phyloP scores from a whole-genome alignment of 257 asterid genomes.

The Perilla frutescens region DNA sequence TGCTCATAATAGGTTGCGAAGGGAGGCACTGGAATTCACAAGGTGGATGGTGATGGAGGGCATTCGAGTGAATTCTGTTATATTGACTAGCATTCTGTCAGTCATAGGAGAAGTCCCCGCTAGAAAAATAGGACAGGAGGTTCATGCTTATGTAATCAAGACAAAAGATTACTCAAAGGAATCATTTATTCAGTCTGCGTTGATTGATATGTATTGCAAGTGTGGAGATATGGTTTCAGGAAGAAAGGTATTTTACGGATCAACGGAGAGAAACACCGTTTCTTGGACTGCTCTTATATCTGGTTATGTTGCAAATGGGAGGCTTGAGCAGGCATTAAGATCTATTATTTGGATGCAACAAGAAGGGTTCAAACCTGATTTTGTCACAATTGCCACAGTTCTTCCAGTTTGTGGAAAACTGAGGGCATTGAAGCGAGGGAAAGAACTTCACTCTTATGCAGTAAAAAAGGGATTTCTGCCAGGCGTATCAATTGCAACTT shows the following conservation, averaged over 20 bases:
- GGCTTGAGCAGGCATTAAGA: constrained; percentile 83
- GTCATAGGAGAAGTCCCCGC: constrained; percentile 69
- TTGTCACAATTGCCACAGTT: constrained; percentile 80
- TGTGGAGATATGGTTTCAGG: constrained; percentile 84
- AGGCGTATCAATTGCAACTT: constrained; percentile 64
- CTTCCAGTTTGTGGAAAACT: constrained; percentile 90
- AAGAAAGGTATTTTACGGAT: constrained; percentile 77
- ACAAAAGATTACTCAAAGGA: constrained; percentile 71
- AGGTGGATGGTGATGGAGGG: constrained; percentile 75
- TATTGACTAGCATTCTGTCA: constrained; percentile 73
- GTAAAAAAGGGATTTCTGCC: constrained; percentile 62
- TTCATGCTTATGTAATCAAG: constrained; percentile 82
- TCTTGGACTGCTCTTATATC: constrained; percentile 94
- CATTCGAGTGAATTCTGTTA: constrained; percentile 66
- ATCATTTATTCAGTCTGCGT: constrained; percentile 68
- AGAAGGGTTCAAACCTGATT: constrained; percentile 87
- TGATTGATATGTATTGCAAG: constrained; percentile 94
- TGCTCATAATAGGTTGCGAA: constrained; percentile 73
- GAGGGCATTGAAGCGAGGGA: constrained; percentile 68
- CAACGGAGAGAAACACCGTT: constrained; percentile 67
- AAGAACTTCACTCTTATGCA: constrained; percentile 75
- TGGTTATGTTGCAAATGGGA: constrained; percentile 75
- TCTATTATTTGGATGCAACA: constrained; percentile 94
- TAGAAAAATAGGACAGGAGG: constrained; percentile 70
- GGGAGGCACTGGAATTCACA: constrained; percentile 75